Percentiles rank a stretch among this genome's conserved stretches.
Evolutionary conservation across 192 early-diverging fungal genomes (phyloP).

Genomic region (Rhizoclosmatium globosum): DNA sequence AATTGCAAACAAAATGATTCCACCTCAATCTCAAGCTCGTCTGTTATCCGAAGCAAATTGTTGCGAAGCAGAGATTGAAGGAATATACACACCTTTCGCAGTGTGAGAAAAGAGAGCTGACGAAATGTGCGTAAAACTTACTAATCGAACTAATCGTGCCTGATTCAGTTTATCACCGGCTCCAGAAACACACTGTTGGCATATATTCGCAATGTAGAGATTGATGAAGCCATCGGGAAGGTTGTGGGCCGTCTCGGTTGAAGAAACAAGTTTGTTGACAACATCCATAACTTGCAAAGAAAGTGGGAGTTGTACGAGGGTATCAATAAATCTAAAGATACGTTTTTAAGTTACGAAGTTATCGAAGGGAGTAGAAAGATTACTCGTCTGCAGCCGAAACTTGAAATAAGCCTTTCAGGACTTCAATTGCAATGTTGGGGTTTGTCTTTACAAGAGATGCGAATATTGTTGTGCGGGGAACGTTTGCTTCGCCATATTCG

Average conservation of each 20-base stretch:
- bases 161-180: constrained; percentile 40
- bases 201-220: constrained; percentile 37
- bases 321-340: constrained; percentile 25
- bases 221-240: constrained; percentile 40
- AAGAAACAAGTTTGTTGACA: constrained; percentile 44
- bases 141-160: constrained; percentile 47
- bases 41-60: constrained; percentile 21
- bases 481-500: background rate
- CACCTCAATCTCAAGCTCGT: constrained; percentile 47
- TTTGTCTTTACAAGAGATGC: constrained; percentile 58
- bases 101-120: too few relatives aligned
- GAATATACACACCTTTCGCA: constrained; percentile 51
- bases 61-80: constrained; percentile 41
- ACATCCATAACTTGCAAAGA: constrained; percentile 47
- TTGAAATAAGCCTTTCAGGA: constrained; percentile 39
- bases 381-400: constrained; percentile 45
- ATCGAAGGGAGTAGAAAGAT: constrained; percentile 1
- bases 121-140: background rate
- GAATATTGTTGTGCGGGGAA: constrained; percentile 19
- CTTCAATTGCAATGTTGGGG: constrained; percentile 48
- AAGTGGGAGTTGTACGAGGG: constrained; percentile 34
- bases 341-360: too few relatives aligned
- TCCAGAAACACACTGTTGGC: constrained; percentile 31
- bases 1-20: constrained; percentile 54
- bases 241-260: background rate